phyloP scores from a whole-genome alignment of 345 rosid genomes.

The Hibiscus syriacus region DNA sequence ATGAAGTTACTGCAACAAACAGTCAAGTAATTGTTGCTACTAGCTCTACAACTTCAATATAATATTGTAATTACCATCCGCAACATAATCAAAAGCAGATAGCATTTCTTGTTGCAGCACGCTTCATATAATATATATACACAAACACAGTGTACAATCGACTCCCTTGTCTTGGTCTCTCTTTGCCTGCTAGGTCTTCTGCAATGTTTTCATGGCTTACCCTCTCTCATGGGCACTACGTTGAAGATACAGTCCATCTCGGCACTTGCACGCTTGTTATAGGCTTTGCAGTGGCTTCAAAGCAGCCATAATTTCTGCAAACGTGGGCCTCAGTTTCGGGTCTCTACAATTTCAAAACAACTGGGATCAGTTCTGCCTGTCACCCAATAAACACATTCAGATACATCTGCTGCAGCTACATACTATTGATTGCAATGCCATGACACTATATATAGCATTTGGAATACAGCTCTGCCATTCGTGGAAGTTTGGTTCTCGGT shows the following conservation, averaged over 20 bases:
- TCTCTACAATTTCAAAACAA: constrained; percentile 36
- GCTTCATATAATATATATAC: too few species aligned
- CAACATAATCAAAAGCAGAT: too few species aligned
- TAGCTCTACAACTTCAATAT: background rate
- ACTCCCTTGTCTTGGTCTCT: too few species aligned
- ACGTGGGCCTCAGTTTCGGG: constrained; percentile 80
- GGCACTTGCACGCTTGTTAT: constrained; percentile 32
- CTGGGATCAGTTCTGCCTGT: constrained; percentile 10
- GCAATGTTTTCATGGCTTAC: background rate
- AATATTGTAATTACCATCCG: too few species aligned
- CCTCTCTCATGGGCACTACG: constrained; percentile 10
- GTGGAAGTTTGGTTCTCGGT: background rate
- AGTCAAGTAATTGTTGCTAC: constrained; percentile 41
- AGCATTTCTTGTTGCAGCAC: too few species aligned
- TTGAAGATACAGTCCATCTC: constrained; percentile 24
- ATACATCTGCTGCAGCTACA: constrained; percentile 2
- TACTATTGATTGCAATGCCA: background rate
- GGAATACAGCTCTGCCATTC: background rate
- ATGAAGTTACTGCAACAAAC: constrained; percentile 72
- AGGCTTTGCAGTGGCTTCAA: too few species aligned
- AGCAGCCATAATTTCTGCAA: constrained; percentile 80
- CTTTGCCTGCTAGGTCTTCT: background rate
- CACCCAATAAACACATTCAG: background rate
- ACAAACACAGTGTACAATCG: too few species aligned
- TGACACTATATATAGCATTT: background rate